These are phyloP conservation scores for Colletotrichum higginsianum DNA, from an alignment of 2,329 filamentous ascomycete species.

Conservation along the genomic window DNA sequence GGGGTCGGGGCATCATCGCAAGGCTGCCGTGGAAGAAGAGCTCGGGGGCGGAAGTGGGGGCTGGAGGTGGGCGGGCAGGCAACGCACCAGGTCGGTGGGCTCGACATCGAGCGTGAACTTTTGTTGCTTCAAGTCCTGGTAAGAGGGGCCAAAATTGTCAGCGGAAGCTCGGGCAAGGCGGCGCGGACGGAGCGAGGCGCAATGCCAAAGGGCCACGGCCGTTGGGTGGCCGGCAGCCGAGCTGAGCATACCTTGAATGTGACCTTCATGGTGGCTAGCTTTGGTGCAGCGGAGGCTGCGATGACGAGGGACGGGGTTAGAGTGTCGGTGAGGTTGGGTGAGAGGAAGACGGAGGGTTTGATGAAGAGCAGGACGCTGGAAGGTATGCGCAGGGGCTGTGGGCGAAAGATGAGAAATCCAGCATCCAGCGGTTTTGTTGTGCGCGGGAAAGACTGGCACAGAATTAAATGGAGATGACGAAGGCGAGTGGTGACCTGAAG, in stretches of 20 bases:
- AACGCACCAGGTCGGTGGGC: conserved; percentile 87
- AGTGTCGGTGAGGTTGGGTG: conserved; percentile 4
- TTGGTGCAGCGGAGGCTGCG: conserved; percentile 50
- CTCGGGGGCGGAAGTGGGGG: conserved; percentile 44
- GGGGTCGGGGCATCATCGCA: conserved; percentile 31
- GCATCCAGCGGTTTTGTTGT: conserved; percentile 37
- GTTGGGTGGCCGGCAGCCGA: conserved; percentile 5
- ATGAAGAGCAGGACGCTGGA: conserved; percentile 14
- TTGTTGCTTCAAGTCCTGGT: conserved; percentile 96
- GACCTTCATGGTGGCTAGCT: conserved; percentile 74
- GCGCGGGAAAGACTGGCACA: conserved; percentile 35
- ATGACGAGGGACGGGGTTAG: conserved; percentile 10
- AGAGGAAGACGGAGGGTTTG: not conserved
- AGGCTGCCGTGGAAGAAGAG: conserved; percentile 38
- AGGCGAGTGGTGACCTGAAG: conserved; percentile 43
- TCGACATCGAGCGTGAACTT: conserved; percentile 98
- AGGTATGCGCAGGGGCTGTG: conserved; percentile 27
- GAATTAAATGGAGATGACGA: conserved; percentile 43
- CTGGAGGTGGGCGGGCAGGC: conserved; percentile 46
- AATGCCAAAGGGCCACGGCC: not conserved
- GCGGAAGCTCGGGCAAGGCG: conserved; percentile 27
- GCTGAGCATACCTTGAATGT: conserved; percentile 71
- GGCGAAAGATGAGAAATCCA: conserved; percentile 38
- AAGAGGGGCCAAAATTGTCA: conserved; percentile 8
- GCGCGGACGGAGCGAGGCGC: not conserved